A percentile compares a stretch with the other conserved stretches of the same genome.
Conservation (phyloP, 306 rosid species). For the Corylus heterophylla region DNA sequence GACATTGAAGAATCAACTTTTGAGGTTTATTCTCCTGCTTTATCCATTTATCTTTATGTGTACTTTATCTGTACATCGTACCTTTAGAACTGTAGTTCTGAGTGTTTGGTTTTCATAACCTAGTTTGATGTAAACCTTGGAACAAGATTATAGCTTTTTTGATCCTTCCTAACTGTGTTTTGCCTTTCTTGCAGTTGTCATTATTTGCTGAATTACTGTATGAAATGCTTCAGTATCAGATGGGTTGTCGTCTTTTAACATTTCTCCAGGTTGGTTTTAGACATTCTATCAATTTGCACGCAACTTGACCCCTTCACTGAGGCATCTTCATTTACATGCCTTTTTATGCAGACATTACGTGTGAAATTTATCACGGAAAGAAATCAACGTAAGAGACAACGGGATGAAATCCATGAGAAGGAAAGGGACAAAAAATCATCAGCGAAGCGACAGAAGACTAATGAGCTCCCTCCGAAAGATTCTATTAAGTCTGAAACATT, state of each 20-base stretch:
- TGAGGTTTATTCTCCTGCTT: slow-evolving; percentile 60
- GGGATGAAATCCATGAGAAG: slow-evolving; percentile 57
- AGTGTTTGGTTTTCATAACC: slow-evolving; percentile 2
- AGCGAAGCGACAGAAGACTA: slow-evolving; percentile 58
- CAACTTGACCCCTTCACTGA: slow-evolving; percentile 23
- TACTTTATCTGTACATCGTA: neutral
- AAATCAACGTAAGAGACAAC: slow-evolving; percentile 79
- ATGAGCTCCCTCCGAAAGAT: slow-evolving; percentile 52
- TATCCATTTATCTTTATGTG: neutral
- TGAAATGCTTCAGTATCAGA: slow-evolving; percentile 98
- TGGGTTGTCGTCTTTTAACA: slow-evolving; percentile 78
- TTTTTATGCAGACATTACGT: slow-evolving; percentile 62
- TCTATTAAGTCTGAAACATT: slow-evolving; percentile 38
- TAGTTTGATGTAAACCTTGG: neutral
- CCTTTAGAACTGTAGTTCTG: neutral
- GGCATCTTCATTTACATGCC: neutral
- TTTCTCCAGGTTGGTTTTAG: slow-evolving; percentile 80
- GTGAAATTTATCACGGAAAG: slow-evolving; percentile 68
- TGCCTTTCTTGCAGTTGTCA: slow-evolving; percentile 61
- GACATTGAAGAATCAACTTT: slow-evolving; percentile 88
- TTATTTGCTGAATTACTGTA: slow-evolving; percentile 86
- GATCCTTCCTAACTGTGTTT: slow-evolving; percentile 14
- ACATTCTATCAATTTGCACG: neutral
- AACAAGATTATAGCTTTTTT: neutral
- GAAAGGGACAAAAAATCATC: slow-evolving; percentile 42